These are phyloP conservation scores for bread wheat (Triticum aestivum) DNA, from an alignment of 176 grass and related monocot genomes.

Conservation along the genomic window DNA sequence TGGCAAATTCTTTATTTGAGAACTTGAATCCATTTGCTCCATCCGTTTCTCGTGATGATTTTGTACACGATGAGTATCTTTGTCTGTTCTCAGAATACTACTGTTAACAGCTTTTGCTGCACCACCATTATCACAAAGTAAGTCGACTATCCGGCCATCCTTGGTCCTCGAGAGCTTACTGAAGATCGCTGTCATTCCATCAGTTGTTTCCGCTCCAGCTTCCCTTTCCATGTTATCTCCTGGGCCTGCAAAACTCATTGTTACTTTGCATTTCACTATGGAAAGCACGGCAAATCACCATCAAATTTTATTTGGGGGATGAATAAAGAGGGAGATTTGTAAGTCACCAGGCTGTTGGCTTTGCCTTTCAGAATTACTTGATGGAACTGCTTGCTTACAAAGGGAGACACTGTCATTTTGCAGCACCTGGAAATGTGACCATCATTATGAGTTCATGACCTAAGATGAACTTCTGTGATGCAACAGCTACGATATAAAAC, in stretches of 20 bases:
- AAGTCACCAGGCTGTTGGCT: constrained; percentile 22
- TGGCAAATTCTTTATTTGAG: constrained; percentile 2
- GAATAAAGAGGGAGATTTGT: neutral
- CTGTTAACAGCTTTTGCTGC: neutral
- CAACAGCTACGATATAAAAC: neutral
- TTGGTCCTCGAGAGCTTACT: constrained; percentile 2
- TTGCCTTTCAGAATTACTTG: constrained; percentile 15
- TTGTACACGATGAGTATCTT: constrained; percentile 1
- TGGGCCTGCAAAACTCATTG: neutral
- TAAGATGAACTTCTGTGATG: neutral
- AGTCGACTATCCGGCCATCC: neutral
- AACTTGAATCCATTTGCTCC: constrained; percentile 12
- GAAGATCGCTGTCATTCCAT: neutral
- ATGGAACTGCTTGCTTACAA: constrained; percentile 15
- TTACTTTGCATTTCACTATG: neutral
- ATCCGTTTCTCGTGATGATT: neutral
- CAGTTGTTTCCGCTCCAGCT: constrained; percentile 17
- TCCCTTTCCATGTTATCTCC: constrained; percentile 2
- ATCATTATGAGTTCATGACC: neutral
- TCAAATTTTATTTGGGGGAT: neutral
- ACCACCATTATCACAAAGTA: constrained; percentile 8
- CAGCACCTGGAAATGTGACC: constrained; percentile 33
- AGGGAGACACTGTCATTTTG: neutral
- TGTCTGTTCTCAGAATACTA: neutral
- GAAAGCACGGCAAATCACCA: neutral